A percentile compares a stretch with the other conserved stretches of the same genome.
Evolutionary conservation across 257 asterid species (phyloP).

Genomic region (Capsicum chinense): DNA sequence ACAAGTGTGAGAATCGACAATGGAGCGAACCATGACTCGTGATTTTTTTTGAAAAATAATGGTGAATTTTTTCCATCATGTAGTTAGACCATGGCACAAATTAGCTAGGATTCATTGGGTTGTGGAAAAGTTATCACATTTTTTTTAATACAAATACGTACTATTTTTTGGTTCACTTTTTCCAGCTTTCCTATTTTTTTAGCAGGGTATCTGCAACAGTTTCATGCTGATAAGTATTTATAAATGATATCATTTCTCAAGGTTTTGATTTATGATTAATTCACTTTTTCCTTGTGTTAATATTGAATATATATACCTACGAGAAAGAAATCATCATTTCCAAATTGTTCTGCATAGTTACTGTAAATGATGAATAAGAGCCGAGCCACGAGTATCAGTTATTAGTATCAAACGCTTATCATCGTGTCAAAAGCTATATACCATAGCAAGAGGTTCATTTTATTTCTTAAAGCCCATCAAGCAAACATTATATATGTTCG

Average conservation of each 20-base stretch:
- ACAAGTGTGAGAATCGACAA: constrained; percentile 55
- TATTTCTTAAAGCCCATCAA: not conserved
- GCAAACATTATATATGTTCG: not conserved
- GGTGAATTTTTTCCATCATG: not conserved
- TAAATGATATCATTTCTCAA: not conserved
- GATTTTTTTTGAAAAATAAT: too few relatives aligned
- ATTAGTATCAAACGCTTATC: not conserved
- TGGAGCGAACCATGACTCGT: constrained; percentile 20
- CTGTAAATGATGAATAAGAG: not conserved
- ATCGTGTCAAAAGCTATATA: not conserved
- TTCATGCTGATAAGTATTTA: not conserved
- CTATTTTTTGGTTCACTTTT: not conserved
- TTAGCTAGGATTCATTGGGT: constrained; percentile 21
- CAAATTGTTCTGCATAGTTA: not conserved
- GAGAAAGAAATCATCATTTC: not conserved
- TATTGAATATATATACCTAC: not conserved
- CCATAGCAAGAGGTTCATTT: not conserved
- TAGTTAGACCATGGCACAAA: constrained; percentile 23
- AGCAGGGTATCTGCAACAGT: not conserved
- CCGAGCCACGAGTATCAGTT: not conserved
- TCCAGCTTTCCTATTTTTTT: not conserved
- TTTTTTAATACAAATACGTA: not conserved
- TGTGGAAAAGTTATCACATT: not conserved
- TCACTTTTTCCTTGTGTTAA: not conserved
- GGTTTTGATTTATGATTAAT: not conserved